Conservation (phyloP, 1,284 basidiomycete species). For the Porodaedalea pini region DNA sequence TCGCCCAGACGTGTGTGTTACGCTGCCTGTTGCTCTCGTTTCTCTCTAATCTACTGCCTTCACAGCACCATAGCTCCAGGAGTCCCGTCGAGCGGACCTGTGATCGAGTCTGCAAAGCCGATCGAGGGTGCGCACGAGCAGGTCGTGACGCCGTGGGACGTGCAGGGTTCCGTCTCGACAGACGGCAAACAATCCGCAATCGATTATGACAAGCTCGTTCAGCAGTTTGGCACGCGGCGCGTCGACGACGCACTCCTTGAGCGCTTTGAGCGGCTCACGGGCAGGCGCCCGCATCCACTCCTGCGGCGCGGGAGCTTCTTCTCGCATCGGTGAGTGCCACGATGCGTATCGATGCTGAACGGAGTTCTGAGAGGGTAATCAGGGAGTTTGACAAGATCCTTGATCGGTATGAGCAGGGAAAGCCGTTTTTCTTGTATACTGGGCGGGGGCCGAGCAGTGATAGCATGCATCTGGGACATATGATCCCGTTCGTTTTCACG, state of each 20-base stretch:
- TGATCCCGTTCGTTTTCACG: conserved; percentile 97
- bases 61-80: background rate
- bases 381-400: conserved; percentile 94
- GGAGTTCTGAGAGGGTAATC: conserved; percentile 14
- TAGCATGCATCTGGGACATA: conserved; percentile 97
- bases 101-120: conserved; percentile 35
- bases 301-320: conserved; percentile 95
- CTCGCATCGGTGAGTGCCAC: conserved; percentile 78
- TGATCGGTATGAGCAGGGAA: conserved; percentile 93
- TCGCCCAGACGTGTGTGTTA: conserved; percentile 17
- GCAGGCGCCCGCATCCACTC: conserved; percentile 86
- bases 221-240: conserved; percentile 89
- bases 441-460: conserved; percentile 95
- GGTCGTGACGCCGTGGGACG: conserved; percentile 97
- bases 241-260: conserved; percentile 78
- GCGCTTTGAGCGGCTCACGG: conserved; percentile 90
- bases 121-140: conserved; percentile 54
- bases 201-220: conserved; percentile 95
- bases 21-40: background rate
- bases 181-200: conserved; percentile 91
- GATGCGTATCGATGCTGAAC: conserved; percentile 9
- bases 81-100: conserved; percentile 19
- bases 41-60: background rate
- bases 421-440: conserved; percentile 98
- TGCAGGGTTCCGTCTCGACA: conserved; percentile 85